These are phyloP conservation scores for Phylloporus scabripes DNA, from an alignment of 768 basidiomycete genomes.

Conservation along the genomic window DNA sequence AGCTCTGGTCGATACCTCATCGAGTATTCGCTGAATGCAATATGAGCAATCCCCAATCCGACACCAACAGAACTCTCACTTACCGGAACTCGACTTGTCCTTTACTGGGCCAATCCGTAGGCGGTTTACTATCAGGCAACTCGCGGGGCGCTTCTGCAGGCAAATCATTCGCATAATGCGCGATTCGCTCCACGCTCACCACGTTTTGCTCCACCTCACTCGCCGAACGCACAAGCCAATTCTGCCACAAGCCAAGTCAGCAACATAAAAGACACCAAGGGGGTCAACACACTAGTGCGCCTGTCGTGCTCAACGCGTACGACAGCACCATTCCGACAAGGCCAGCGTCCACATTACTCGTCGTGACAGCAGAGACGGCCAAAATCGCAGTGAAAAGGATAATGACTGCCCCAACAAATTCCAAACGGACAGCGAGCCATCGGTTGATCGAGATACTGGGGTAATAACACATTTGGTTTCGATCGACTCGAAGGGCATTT, in stretches of 20 bases:
- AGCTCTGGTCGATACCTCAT: conserved; percentile 76
- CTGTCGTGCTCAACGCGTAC: conserved; percentile 79
- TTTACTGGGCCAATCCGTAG: conserved; percentile 60
- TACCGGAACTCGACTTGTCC: conserved; percentile 74
- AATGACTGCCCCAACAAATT: conserved; percentile 77
- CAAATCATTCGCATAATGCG: conserved; percentile 69
- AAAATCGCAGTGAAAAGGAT: conserved; percentile 67
- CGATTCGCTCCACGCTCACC: conserved; percentile 82
- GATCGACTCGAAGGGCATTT: conserved; percentile 73
- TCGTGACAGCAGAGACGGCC: conserved; percentile 64
- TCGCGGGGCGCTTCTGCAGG: conserved; percentile 70
- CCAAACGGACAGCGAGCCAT: conserved; percentile 81
- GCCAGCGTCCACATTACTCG: conserved; percentile 78
- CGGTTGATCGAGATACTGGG: conserved; percentile 71
- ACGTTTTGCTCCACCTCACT: conserved; percentile 90
- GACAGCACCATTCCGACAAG: conserved; percentile 82
- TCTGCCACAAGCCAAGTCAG: conserved; percentile 37
- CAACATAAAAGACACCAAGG: background rate
- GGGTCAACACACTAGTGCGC: conserved; percentile 55
- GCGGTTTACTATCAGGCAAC: conserved; percentile 52
- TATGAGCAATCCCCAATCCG: background rate
- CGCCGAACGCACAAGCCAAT: conserved; percentile 78
- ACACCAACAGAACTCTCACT: conserved; percentile 15
- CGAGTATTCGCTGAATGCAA: conserved; percentile 51
- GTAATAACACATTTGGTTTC: conserved; percentile 77